Percentiles rank a stretch among this genome's conserved stretches.
Conservation (phyloP, 352 stramenopile genomes). For the Phytophthora idaei region DNA sequence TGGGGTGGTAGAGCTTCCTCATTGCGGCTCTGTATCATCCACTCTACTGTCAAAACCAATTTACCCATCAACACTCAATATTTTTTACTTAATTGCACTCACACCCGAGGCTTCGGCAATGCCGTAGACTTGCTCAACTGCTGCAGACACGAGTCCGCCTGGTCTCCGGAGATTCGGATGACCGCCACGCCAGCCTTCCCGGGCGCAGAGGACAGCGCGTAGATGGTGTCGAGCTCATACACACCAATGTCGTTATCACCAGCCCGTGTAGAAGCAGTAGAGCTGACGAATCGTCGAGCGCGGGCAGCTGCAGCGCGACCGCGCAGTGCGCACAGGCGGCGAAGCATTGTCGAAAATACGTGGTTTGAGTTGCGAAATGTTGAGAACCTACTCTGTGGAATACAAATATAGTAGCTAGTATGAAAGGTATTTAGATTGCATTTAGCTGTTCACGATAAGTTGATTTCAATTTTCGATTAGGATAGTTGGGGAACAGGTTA, state of each 20-base stretch:
- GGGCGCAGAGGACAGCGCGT: constrained; percentile 88
- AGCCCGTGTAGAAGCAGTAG: not conserved
- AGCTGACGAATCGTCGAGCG: constrained; percentile 19
- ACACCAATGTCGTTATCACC: constrained; percentile 6
- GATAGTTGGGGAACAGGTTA: constrained; percentile 21
- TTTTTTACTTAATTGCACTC: constrained; percentile 5
- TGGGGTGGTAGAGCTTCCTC: constrained; percentile 82
- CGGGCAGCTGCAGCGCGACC: constrained; percentile 4
- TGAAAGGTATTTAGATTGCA: not conserved
- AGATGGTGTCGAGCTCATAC: constrained; percentile 88
- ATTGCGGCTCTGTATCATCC: constrained; percentile 50
- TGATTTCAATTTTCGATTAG: constrained; percentile 9
- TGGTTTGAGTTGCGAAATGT: constrained; percentile 11
- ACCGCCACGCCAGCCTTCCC: constrained; percentile 89
- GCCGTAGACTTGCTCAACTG: constrained; percentile 49
- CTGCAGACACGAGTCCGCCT: constrained; percentile 67
- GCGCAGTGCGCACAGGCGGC: constrained; percentile 8
- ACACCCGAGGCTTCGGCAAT: constrained; percentile 61
- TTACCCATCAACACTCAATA: not conserved
- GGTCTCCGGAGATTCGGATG: constrained; percentile 86
- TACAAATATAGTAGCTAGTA: constrained; percentile 7
- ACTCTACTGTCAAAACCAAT: not conserved
- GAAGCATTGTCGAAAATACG: constrained; percentile 19
- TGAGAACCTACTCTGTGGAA: constrained; percentile 4
- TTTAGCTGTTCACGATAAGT: not conserved